Percentiles rank a stretch among this genome's conserved stretches.
Conservation (phyloP, 805 yeast genomes). For the Saccharomycopsis sp. region DNA sequence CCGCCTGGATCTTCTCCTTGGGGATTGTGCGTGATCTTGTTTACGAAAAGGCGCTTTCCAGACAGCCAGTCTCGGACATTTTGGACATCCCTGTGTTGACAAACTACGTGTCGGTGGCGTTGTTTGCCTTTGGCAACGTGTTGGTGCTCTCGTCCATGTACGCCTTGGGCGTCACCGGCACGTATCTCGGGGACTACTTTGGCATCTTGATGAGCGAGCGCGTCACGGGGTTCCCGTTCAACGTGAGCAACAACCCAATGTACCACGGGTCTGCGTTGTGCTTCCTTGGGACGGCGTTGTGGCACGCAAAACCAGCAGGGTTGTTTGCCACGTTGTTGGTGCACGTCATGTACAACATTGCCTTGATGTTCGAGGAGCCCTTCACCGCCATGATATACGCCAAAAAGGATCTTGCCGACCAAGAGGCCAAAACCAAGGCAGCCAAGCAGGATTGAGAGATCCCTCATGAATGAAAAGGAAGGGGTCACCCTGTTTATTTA, state of each 20-base stretch:
- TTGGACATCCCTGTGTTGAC: constrained; percentile 33
- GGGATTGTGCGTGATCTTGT: constrained; percentile 78
- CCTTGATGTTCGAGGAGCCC: constrained; percentile 88
- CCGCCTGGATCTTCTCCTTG: constrained; percentile 71
- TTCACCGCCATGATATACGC: constrained; percentile 89
- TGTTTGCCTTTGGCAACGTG: constrained; percentile 64
- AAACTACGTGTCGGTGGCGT: constrained; percentile 42
- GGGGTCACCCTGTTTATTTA: no score
- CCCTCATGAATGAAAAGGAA: no score
- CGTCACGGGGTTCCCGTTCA: constrained; percentile 91
- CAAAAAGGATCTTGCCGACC: constrained; percentile 42
- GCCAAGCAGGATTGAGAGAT: no score
- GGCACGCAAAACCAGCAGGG: constrained; percentile 88
- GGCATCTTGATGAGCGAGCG: constrained; percentile 89
- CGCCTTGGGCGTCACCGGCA: constrained; percentile 89
- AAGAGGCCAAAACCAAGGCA: no score
- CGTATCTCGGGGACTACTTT: constrained; percentile 94
- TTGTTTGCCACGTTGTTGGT: constrained; percentile 64
- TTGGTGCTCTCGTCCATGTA: constrained; percentile 84
- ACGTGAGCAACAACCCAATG: constrained; percentile 89
- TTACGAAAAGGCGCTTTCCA: constrained; percentile 58
- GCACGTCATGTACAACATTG: constrained; percentile 71
- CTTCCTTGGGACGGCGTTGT: constrained; percentile 84
- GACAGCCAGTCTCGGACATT: constrained; percentile 59
- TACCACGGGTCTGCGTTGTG: constrained; percentile 86